Evolutionary conservation across 2,329 filamentous ascomycete genomes (phyloP).

Genomic region (Aspergillus luchuensis): DNA sequence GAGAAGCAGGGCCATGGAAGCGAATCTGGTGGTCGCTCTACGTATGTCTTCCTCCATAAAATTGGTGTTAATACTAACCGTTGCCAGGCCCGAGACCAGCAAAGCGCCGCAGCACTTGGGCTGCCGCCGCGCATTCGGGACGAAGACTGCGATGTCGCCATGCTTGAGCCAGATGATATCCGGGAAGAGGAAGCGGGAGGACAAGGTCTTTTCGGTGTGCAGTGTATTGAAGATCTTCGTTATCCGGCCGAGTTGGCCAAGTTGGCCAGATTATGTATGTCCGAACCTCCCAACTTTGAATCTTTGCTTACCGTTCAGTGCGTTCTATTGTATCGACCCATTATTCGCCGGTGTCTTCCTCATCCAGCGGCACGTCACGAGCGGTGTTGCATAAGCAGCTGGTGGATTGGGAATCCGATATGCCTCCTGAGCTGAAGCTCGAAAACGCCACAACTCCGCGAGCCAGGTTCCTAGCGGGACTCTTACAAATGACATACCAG

Average conservation of each 20-base stretch:
- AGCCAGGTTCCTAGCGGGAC: slow-evolving; percentile 42
- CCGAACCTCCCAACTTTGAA: background rate
- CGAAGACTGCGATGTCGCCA: slow-evolving; percentile 52
- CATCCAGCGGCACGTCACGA: slow-evolving; percentile 26
- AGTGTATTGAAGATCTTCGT: slow-evolving; percentile 35
- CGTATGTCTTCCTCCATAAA: slow-evolving; percentile 20
- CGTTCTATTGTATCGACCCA: slow-evolving; percentile 40
- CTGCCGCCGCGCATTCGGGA: slow-evolving; percentile 52
- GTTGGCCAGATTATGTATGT: slow-evolving; percentile 40
- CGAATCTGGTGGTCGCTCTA: slow-evolving; percentile 60
- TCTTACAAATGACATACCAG: slow-evolving; percentile 52
- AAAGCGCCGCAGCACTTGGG: slow-evolving; percentile 49
- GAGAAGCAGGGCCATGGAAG: slow-evolving; percentile 45
- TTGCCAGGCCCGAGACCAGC: slow-evolving; percentile 49
- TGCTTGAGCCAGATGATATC: slow-evolving; percentile 42
- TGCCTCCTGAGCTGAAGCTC: slow-evolving; percentile 40
- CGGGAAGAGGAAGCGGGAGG: slow-evolving; percentile 32
- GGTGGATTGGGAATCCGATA: slow-evolving; percentile 42
- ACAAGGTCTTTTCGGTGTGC: slow-evolving; percentile 32
- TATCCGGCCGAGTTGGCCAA: slow-evolving; percentile 45
- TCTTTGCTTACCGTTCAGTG: background rate
- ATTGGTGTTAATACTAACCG: background rate
- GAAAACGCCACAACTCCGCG: slow-evolving; percentile 32
- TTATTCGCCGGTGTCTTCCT: slow-evolving; percentile 29
- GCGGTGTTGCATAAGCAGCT: slow-evolving; percentile 36